phyloP scores from a whole-genome alignment of 331 rosid genomes.

The Malus hybrid region DNA sequence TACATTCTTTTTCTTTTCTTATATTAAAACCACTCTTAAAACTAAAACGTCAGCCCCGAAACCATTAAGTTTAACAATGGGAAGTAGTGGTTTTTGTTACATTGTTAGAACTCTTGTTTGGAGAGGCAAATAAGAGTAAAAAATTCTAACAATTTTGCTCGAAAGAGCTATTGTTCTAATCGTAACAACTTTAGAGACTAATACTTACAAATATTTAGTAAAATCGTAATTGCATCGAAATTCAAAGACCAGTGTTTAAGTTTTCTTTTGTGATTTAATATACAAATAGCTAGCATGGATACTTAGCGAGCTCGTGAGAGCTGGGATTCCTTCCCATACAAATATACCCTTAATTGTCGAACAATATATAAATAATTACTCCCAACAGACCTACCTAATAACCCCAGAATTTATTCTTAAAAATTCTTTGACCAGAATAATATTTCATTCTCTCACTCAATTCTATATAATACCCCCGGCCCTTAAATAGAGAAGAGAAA shows the following conservation, averaged over 20 bases:
- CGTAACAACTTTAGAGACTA: too few species aligned
- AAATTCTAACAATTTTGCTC: too few species aligned
- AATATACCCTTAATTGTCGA: slow-evolving; percentile 50
- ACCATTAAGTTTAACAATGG: too few species aligned
- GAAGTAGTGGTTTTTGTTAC: too few species aligned
- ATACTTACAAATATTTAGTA: too few species aligned
- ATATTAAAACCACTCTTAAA: too few species aligned
- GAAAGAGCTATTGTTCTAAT: too few species aligned
- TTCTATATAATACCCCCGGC: not conserved
- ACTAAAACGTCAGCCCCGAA: too few species aligned
- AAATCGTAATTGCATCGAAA: too few species aligned
- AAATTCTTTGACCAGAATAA: slow-evolving; percentile 31
- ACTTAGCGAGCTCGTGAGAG: slow-evolving; percentile 16
- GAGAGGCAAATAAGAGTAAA: too few species aligned
- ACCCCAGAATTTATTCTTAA: slow-evolving; percentile 31
- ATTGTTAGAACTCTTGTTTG: too few species aligned
- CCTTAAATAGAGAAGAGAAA: slow-evolving; percentile 12
- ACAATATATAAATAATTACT: slow-evolving; percentile 21
- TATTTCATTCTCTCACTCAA: slow-evolving; percentile 12
- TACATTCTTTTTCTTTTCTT: too few species aligned
- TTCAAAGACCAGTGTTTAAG: not conserved
- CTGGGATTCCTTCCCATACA: slow-evolving; percentile 36
- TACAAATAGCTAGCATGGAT: not conserved
- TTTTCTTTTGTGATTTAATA: not conserved
- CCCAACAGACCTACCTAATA: slow-evolving; percentile 31